Percentiles rank a stretch among this genome's conserved stretches.
These are phyloP conservation scores for Pythium rishiriense DNA, from an alignment of 352 stramenopile species.

Conservation along the genomic window DNA sequence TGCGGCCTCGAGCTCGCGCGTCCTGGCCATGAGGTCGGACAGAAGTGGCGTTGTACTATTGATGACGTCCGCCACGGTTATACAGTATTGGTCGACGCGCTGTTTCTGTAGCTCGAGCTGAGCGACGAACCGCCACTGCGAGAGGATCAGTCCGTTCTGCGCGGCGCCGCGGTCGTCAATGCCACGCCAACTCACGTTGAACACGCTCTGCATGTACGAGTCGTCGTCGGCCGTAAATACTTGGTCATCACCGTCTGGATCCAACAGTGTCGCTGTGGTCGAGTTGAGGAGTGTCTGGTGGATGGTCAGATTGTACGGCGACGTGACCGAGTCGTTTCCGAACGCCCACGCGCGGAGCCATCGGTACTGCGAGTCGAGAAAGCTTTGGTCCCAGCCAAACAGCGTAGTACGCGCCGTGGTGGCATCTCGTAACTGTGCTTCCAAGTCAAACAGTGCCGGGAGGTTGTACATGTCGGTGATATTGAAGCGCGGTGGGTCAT, in stretches of 20 bases:
- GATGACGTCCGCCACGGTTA: constrained; percentile 36
- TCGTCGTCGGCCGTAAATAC: constrained; percentile 39
- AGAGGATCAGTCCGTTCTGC: constrained; percentile 49
- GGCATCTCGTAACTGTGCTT: constrained; percentile 18
- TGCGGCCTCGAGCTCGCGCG: constrained; percentile 45
- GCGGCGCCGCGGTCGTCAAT: constrained; percentile 38
- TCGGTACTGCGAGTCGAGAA: constrained; percentile 30
- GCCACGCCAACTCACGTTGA: constrained; percentile 56
- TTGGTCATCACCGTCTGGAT: constrained; percentile 43
- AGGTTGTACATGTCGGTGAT: constrained; percentile 52
- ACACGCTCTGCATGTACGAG: constrained; percentile 40
- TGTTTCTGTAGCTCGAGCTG: constrained; percentile 48
- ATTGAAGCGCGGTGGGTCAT: constrained; percentile 42
- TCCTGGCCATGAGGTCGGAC: constrained; percentile 38
- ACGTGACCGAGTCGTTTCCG: constrained; percentile 38
- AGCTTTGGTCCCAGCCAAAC: constrained; percentile 59
- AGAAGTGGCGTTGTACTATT: constrained; percentile 37
- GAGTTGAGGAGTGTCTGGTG: constrained; percentile 55
- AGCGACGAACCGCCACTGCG: constrained; percentile 45
- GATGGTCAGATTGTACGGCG: constrained; percentile 51
- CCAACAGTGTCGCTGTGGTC: constrained; percentile 37
- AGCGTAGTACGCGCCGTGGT: constrained; percentile 35
- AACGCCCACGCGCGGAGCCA: constrained; percentile 39
- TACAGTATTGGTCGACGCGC: constrained; percentile 39
- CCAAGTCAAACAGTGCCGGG: constrained; percentile 42